These are phyloP conservation scores for Komagataella pastoris DNA, from an alignment of 805 yeast genomes.

Conservation along the genomic window DNA sequence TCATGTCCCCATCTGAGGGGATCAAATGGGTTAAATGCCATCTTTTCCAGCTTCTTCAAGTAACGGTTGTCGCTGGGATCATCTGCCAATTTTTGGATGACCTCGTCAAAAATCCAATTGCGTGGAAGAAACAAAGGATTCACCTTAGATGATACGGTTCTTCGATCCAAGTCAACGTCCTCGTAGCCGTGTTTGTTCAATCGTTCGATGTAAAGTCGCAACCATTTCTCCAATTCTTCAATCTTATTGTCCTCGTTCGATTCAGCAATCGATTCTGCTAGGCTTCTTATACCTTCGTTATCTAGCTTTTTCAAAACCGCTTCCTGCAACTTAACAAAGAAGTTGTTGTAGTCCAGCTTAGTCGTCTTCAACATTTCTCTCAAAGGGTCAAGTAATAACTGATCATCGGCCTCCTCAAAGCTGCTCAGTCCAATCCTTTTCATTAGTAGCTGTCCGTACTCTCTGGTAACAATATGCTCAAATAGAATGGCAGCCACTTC, in stretches of 20 bases:
- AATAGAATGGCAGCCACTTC: slow-evolving; percentile 52
- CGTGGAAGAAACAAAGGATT: slow-evolving; percentile 81
- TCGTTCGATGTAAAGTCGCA: slow-evolving; percentile 31
- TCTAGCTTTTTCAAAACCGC: slow-evolving; percentile 18
- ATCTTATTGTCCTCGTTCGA: slow-evolving; percentile 13
- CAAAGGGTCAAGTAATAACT: slow-evolving; percentile 41
- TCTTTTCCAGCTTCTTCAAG: slow-evolving; percentile 47
- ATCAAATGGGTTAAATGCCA: slow-evolving; percentile 71
- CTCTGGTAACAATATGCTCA: slow-evolving; percentile 44
- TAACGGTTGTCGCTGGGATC: slow-evolving; percentile 38
- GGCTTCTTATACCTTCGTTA: slow-evolving; percentile 13
- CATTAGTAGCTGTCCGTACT: slow-evolving; percentile 44
- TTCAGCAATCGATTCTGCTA: slow-evolving; percentile 13
- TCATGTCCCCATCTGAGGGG: slow-evolving; percentile 53
- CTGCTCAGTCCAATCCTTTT: slow-evolving; percentile 54
- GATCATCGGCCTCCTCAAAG: slow-evolving; percentile 24
- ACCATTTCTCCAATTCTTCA: slow-evolving; percentile 34
- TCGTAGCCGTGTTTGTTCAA: slow-evolving; percentile 22
- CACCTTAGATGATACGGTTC: slow-evolving; percentile 23
- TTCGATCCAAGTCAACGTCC: slow-evolving; percentile 21
- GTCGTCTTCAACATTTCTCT: slow-evolving; percentile 47
- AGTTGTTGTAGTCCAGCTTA: slow-evolving; percentile 67
- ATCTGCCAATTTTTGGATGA: slow-evolving; percentile 36
- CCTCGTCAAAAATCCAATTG: slow-evolving; percentile 80
- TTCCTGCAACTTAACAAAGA: slow-evolving; percentile 53